Evolutionary conservation across 441 rosid species (phyloP), one percentile per base, ranked within the genome.

Genomic region (Gossypium laxum): DNA sequence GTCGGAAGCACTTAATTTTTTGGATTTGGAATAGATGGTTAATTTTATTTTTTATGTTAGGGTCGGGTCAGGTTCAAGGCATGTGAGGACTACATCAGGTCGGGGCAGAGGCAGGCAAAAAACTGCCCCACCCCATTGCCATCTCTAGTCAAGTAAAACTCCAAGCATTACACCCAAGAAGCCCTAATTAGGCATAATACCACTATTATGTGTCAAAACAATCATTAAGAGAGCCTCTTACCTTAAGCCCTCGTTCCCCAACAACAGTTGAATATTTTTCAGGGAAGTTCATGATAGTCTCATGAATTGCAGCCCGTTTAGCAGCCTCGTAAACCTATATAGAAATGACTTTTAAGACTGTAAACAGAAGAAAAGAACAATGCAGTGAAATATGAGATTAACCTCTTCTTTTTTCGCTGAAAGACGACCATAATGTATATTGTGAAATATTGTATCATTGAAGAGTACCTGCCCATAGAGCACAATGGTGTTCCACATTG

Each of bases 231-330:
- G 28, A 50, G 18, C 41, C 21, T 79, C 89, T 83, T 78, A 94
- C 99, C 99, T 94, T 94, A 54, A 94, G 96, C 48, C 99, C 99
- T 70, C 99, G 86, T 82, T 94, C 99, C 76, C 98, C 98, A 41
- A 94, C 99, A 52, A 94, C 81, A 14, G 98, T 92, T 54, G 88
- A 89, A 83, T 94, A 94, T 76, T 89, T 86, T 58, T 85, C 90
- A 14, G 99, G 99, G 82, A 94, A 94, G 47, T 82, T 88, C 90
- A 90, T 79, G 59, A 94, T 86, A 1, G 96, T 89, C 28, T 92
- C 96, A 83, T 94, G 98, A 79, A 94, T 94, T 67, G 95, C 94
- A 48, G 99, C 99, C 70, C 41, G 92, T 24, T 87, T 89, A 75
- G 99, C 99, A 67, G 99, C 98, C 77, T 88, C 92, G 77, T 89